Evolutionary conservation across 768 basidiomycete genomes (phyloP), one percentile per base, ranked within the genome.

Genomic region (Hebeloma cylindrosporum): DNA sequence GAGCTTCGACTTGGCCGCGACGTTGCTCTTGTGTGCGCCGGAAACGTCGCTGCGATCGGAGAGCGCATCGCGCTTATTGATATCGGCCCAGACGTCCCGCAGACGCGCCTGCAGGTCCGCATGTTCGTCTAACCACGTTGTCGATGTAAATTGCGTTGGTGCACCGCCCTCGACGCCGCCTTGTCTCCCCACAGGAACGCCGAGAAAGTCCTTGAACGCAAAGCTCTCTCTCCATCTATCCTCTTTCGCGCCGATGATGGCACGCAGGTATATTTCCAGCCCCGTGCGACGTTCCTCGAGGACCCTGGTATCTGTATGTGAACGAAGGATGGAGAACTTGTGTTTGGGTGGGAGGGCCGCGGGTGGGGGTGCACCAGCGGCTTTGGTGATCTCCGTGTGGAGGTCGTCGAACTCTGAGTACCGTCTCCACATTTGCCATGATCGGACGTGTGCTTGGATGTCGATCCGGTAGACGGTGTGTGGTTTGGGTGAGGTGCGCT

Each of bases 391-490:
- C 57, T 93, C 87, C 6, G 78, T 77, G 63, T 94, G 79, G 5
- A 98, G 81, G 56, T 90, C 83, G 60, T 79, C 83, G 68, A 98
- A 98, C 68, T 96, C 93, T 31, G 91, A 93, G 70, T 97, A 98
- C 38, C 95, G 87, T 46, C 87, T 75, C 82, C 88, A 89, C 76
- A 96, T 88, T 45, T 86, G 81, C 93, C 94, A 97, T 61, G 90
- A 85, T 49, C 89, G 84, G 21, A 93, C 88, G 43, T 90, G 83
- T 5, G 92, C 92, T 54, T 88, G 82, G 55, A 97, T 83, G 58
- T 85, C 78, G 61, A 95, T 87, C 50, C 75, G 75, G 69, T 86
- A 95, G 56, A 88, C 89, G 45, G 77, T 75, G 60, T 94, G 90
- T n/a, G 81, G 67, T 58, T 87, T 89, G 53, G 90, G 89, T 29